These are phyloP conservation scores for Cytospora piceicola DNA, from an alignment of 2,329 filamentous ascomycete species.

Conservation along the genomic window DNA sequence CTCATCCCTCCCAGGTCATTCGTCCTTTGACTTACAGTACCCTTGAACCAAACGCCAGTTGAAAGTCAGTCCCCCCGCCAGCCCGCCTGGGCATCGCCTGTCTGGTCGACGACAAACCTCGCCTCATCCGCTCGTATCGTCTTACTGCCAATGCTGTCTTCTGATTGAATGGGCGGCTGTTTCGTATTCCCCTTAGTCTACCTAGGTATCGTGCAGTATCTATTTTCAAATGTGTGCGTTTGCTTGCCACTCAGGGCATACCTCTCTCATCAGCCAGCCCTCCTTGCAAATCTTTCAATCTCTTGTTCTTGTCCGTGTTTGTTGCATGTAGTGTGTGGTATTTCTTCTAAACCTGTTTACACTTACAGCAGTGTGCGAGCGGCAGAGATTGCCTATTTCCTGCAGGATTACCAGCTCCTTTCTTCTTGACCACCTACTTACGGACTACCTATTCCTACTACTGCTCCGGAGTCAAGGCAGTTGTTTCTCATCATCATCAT, in stretches of 20 bases:
- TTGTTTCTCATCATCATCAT: background rate
- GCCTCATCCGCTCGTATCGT: background rate
- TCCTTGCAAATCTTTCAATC: background rate
- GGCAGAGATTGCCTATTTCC: background rate
- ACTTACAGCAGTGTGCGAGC: background rate
- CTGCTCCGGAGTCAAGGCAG: background rate
- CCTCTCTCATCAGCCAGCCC: no score
- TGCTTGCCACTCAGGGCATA: background rate
- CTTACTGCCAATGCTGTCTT: background rate
- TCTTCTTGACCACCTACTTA: background rate
- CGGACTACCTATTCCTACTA: no score
- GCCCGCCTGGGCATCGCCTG: background rate
- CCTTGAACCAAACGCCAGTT: background rate
- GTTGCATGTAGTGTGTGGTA: background rate
- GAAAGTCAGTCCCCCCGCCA: background rate
- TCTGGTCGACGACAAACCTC: background rate
- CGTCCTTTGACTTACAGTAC: no score
- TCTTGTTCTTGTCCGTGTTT: background rate
- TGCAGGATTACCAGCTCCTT: background rate
- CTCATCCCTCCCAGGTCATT: background rate
- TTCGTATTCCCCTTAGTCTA: background rate
- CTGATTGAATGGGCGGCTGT: constrained; percentile 1
- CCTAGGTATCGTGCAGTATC: no score
- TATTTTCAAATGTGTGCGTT: background rate
- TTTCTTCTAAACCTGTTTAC: background rate